Conservation (phyloP, 768 basidiomycete genomes). For the Psilocybe sp. region DNA sequence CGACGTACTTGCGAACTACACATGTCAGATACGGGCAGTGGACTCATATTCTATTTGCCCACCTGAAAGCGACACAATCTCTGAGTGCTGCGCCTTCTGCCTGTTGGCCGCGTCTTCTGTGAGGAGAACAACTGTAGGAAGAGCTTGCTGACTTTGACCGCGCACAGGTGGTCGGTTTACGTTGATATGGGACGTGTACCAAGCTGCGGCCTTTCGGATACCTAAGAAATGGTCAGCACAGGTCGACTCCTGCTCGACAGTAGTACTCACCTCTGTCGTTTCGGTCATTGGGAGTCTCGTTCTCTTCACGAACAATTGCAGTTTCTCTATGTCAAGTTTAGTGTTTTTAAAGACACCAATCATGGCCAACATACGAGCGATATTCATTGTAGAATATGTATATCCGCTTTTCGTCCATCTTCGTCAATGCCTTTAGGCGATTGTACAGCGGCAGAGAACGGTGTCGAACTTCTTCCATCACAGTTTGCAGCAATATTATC, state of each 20-base stretch:
- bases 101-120: constrained; percentile 90
- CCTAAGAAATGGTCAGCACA: constrained; percentile 32
- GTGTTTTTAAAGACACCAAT: too few species aligned
- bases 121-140: constrained; percentile 73
- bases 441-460: constrained; percentile 91
- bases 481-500: constrained; percentile 90
- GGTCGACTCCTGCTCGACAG: neutral
- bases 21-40: neutral
- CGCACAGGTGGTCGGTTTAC: constrained; percentile 50
- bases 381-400: constrained; percentile 90
- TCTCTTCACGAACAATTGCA: constrained; percentile 71
- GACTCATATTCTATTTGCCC: constrained; percentile 4
- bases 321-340: constrained; percentile 56
- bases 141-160: constrained; percentile 38
- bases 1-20: constrained; percentile 77
- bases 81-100: constrained; percentile 65
- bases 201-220: constrained; percentile 82
- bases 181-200: constrained; percentile 79
- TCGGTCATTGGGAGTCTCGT: constrained; percentile 86
- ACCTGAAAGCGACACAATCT: constrained; percentile 66
- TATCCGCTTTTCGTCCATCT: constrained; percentile 80
- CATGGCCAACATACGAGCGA: constrained; percentile 55
- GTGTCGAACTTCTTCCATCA: constrained; percentile 94
- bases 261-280: constrained; percentile 81
- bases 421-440: constrained; percentile 81